Base-by-base conservation (phyloP, 352 stramenopile species). In the Globisporangium polare region DNA sequence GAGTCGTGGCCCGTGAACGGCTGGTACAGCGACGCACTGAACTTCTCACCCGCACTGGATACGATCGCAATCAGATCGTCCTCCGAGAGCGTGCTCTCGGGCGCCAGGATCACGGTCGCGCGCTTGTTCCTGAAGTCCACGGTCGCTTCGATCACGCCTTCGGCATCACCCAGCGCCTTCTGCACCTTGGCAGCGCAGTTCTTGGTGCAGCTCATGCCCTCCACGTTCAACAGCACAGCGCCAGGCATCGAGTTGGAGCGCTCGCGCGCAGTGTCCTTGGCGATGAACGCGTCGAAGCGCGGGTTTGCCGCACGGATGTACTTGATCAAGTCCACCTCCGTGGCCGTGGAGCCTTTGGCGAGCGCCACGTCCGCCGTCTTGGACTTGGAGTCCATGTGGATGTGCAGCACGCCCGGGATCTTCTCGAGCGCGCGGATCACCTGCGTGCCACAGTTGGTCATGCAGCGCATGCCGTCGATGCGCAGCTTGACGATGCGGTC, bases 311-410 rank as follows among this genome's bases (percentile, higher is more conserved):
- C 78, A 31, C 77, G 77, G 10, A 96, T 87, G 43, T 81, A 79
- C 68, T 92, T 86, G 73, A 96, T 95, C 26, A 96, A 72, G 62
- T 96, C 88, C 27, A 94, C 85, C 50, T 90, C 86, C 3, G 86
- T 93, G 8, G 80, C 88, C 9, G 84, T 92, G 47, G 77, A 91
- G 35, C 82, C 83, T 60, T 91, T 92, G 3, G 78, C 84, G 22
- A 95, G 61, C 33, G 83, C 83, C 39, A 96, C 73, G 20, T 88
- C 83, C 3, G 88, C 86, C 17, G 71, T 83, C 69, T 89, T 94
- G 37, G 77, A 88, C 66, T 84, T 86, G 22, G 81, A 93, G 59
- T 93, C 83, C 17, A 96, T 83, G 62, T 92, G 77, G 60, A 94
- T 92, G 51, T 92, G 80, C 33, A 91, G 68, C 53, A 96, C 88